Evolutionary conservation across 192 early-diverging fungal genomes (phyloP), one percentile per base, ranked within the genome.

Genomic region (Bifiguratus adelaidae): DNA sequence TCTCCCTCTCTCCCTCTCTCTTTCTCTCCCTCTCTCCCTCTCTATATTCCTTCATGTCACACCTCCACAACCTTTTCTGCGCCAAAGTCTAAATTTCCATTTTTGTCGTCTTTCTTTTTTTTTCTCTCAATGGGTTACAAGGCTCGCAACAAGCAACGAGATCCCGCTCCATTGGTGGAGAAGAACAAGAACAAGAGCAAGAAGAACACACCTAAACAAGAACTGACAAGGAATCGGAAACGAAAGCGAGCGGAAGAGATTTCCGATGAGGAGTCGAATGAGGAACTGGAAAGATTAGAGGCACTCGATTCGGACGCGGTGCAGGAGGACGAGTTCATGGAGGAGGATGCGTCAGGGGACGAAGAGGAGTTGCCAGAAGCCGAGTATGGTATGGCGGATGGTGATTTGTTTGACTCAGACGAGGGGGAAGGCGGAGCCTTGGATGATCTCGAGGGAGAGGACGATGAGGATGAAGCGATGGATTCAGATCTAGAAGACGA

Each of bases 401-500:
- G 54, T 12, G 62, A 58, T 21, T 55, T 58, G 35, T 58, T 64
- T 20, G 50, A 55, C 7, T 55, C 58, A 2, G 58, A 54, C 13
- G 59, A 67, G 33, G 60, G 60, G 35, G 55, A 45, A 34, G 46
- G 28, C 21, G 41, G 20, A 22, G 35, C 7, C 16, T 40, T 15
- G 37, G 37, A 40, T 13, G 41, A 35, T 19, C 19, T 48, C 32
- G 73, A 66, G 2, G 63, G 70, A n/a, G 74, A 71, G n/a, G 62
- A 63, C 32, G 50, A 53, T 30, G 52, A 61, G 34, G 53, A 44
- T 8, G 56, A 50, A 8, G 47, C 42, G 15, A 35, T 60, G 27
- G 51, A 53, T 30, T 68, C 59, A 9, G 68, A 69, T 22, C 61
- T 53, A 7, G 65, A 60, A 16, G 78, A 74, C 8, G 47, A 50